Evolutionary conservation across 78 protist genomes (phyloP).

Genomic region (Dictyostelium capitatum): DNA sequence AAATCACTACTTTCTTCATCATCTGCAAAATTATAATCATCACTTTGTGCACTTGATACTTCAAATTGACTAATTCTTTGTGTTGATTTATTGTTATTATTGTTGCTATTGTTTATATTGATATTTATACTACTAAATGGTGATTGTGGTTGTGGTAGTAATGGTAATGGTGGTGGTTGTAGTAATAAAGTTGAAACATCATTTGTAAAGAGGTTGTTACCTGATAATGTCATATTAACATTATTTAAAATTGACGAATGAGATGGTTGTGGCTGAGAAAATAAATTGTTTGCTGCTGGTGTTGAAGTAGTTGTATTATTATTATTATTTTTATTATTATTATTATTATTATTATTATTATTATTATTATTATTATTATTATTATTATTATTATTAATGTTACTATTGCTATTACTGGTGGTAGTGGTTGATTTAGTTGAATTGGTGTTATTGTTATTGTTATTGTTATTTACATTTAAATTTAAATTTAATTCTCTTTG

Average conservation of each 20-base stretch:
- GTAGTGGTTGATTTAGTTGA: background rate
- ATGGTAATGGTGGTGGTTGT: background rate
- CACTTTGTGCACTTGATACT: background rate
- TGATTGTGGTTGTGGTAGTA: background rate
- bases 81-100: background rate
- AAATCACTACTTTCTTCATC: background rate
- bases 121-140: background rate
- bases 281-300: background rate
- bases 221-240: slow-evolving; percentile 1
- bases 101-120: background rate
- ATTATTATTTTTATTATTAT: too few species aligned
- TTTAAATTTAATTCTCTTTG: background rate
- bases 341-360: background rate
- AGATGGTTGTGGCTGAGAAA: background rate
- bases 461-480: background rate
- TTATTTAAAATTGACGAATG: background rate
- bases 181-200: background rate
- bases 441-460: background rate
- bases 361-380: background rate
- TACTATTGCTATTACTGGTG: too few species aligned
- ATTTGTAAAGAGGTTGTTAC: background rate
- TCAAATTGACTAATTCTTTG: background rate
- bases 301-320: background rate
- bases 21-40: background rate
- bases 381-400: background rate